Evolutionary conservation across 2,329 filamentous ascomycete genomes (phyloP).

Genomic region (Trichoderma hamatum): DNA sequence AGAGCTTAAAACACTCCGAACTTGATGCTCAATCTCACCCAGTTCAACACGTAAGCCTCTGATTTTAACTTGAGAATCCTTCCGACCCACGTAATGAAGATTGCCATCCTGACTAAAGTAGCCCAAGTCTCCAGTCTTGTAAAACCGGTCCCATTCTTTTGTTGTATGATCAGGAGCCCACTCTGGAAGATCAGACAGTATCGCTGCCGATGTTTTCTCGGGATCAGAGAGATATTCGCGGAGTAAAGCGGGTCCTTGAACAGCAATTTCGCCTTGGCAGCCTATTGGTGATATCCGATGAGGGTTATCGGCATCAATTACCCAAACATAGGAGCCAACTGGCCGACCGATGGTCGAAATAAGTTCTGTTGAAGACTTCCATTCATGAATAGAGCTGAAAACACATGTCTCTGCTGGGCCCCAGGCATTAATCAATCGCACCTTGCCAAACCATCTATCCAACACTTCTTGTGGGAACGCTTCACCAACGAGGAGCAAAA

Average conservation of each 20-base stretch:
- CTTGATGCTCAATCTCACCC: conserved; percentile 27
- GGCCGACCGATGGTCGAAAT: neutral
- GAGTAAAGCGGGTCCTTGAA: conserved; percentile 17
- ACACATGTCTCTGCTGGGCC: conserved; percentile 25
- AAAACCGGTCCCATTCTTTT: conserved; percentile 11
- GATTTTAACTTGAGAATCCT: conserved; percentile 20
- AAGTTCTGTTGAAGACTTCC: neutral
- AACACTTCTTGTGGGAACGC: conserved; percentile 4
- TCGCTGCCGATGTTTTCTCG: neutral
- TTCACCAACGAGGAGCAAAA: conserved; percentile 10
- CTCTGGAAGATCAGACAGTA: neutral
- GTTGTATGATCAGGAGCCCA: conserved; percentile 2
- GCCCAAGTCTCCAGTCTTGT: conserved; percentile 22
- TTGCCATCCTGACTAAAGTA: neutral
- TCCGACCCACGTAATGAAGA: neutral
- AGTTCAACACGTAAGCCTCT: conserved; percentile 17
- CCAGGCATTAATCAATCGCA: conserved; percentile 24
- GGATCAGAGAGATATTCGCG: conserved; percentile 26
- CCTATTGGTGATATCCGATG: neutral
- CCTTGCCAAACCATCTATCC: conserved; percentile 2
- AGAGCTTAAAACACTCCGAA: neutral
- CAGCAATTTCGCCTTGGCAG: conserved; percentile 8
- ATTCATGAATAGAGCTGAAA: conserved; percentile 14
- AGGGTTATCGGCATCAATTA: conserved; percentile 17
- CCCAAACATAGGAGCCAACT: conserved; percentile 22